Conservation (phyloP, 1,284 basidiomycete species). For the Papiliotrema laurentii region DNA sequence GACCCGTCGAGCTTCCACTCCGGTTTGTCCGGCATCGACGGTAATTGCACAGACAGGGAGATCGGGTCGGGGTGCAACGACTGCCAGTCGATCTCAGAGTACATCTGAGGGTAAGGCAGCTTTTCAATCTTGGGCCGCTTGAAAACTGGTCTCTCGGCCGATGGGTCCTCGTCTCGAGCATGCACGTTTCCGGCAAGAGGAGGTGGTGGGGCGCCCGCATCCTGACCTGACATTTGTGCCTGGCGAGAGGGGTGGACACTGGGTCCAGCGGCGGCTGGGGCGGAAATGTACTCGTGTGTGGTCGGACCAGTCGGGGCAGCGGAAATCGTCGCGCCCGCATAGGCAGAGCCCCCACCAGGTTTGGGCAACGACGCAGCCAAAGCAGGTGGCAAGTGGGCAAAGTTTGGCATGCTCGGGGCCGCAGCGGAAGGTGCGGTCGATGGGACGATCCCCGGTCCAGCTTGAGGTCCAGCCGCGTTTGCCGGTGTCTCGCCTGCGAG, state of each 20-base stretch:
- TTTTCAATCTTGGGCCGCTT: slow-evolving; percentile 79
- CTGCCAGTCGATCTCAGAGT: slow-evolving; percentile 70
- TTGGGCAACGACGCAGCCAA: slow-evolving; percentile 36
- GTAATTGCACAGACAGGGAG: slow-evolving; percentile 73
- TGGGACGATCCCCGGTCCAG: slow-evolving; percentile 31
- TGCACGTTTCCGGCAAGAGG: slow-evolving; percentile 30
- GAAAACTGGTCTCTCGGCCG: slow-evolving; percentile 53
- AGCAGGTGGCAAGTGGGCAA: slow-evolving; percentile 20
- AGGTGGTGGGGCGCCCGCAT: slow-evolving; percentile 32
- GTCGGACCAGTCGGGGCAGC: slow-evolving; percentile 42
- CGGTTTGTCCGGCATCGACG: slow-evolving; percentile 68
- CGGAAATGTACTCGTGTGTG: slow-evolving; percentile 26
- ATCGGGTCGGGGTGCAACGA: slow-evolving; percentile 83
- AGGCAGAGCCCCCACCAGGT: slow-evolving; percentile 42
- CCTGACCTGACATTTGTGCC: slow-evolving; percentile 19
- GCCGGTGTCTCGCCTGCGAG: slow-evolving; percentile 5
- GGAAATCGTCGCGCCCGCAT: slow-evolving; percentile 43
- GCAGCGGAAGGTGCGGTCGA: slow-evolving; percentile 22
- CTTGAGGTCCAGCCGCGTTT: slow-evolving; percentile 19
- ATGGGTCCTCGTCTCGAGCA: slow-evolving; percentile 55
- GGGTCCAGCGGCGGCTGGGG: slow-evolving; percentile 58
- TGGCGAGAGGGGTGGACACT: slow-evolving; percentile 22
- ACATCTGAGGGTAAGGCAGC: slow-evolving; percentile 69
- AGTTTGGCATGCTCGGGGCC: slow-evolving; percentile 40
- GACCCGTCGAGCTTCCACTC: slow-evolving; percentile 88